Percentiles rank a stretch among this genome's conserved stretches.
phyloP scores from a whole-genome alignment of 2,329 filamentous ascomycete species.

The Juglanconis oblonga region DNA sequence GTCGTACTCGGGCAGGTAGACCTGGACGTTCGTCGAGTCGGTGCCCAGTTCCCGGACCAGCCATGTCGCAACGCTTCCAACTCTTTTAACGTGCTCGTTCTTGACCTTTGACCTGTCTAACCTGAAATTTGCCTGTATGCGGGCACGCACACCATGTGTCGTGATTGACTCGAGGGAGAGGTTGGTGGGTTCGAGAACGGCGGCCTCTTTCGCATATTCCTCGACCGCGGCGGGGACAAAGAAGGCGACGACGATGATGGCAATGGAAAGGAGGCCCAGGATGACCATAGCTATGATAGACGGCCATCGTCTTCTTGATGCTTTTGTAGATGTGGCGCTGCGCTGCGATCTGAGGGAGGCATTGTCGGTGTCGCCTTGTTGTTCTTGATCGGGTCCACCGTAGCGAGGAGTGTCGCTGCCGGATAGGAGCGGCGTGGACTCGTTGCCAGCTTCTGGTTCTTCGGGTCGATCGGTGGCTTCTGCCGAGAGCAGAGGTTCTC shows the following conservation, averaged over 20 bases:
- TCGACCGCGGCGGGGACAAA: slow-evolving; percentile 76
- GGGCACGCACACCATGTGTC: slow-evolving; percentile 69
- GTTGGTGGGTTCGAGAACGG: slow-evolving; percentile 77
- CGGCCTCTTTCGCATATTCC: slow-evolving; percentile 80
- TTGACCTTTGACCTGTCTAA: slow-evolving; percentile 76
- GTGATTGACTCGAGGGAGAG: slow-evolving; percentile 86
- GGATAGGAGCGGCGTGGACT: slow-evolving; percentile 53
- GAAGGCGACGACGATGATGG: slow-evolving; percentile 76
- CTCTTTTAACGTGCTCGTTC: slow-evolving; percentile 66
- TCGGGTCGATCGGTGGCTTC: slow-evolving; percentile 27
- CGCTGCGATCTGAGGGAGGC: slow-evolving; percentile 29
- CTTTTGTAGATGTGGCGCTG: slow-evolving; percentile 27
- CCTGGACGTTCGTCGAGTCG: slow-evolving; percentile 66
- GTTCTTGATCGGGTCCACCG: slow-evolving; percentile 34
- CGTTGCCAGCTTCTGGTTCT: slow-evolving; percentile 28
- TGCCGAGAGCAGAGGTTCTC: slow-evolving; percentile 41
- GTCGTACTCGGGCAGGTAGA: slow-evolving; percentile 81
- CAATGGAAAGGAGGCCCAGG: slow-evolving; percentile 60
- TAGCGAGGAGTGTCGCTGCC: slow-evolving; percentile 35
- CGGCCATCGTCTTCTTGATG: slow-evolving; percentile 63
- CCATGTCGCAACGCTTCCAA: slow-evolving; percentile 78
- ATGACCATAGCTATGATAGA: slow-evolving; percentile 70
- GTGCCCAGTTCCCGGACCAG: slow-evolving; percentile 75
- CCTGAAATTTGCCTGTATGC: slow-evolving; percentile 77
- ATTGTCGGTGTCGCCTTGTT: slow-evolving; percentile 26